Evolutionary conservation across 768 basidiomycete species (phyloP), one percentile per base, ranked within the genome.

Genomic region (Auriscalpium vulgare): DNA sequence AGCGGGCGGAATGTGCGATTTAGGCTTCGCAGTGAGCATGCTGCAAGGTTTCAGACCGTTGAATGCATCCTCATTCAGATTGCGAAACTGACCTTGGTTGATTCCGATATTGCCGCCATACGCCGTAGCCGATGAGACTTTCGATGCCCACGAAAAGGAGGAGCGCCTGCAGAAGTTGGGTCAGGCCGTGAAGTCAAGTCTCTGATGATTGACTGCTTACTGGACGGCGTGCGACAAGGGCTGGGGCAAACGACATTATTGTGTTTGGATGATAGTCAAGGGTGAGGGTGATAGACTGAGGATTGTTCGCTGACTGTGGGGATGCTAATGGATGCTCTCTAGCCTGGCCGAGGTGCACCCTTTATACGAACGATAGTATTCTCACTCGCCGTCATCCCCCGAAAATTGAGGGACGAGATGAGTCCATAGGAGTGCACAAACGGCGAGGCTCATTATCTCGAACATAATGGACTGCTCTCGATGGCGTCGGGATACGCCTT

Each of bases 101-200:
- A 13, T 43, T 55, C 53, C 59, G 51, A 51, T 59, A 67, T 49
- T 65, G 67, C 7, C 40, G 48, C 50, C 57, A 68, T n/a, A 67
- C 63, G 37, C 55, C 62, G 38, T 49, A 56, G 37, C 61, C 58
- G 46, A 66, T 38, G 11, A 60, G 63, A 29, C 62, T 55, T 49
- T 68, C 65, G 14, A 67, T 34, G 19, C 61, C 56, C 14, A 44
- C 58, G 50, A 66, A 68, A 50, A 68, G 62, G 45, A 63, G 21
- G 38, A 68, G 50, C 36, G 65, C 59, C 66, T 68, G 50, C 4
- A 10, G 10, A 49, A 10, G 34, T 0, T 16, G 19, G 17, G 43
- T 40, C 11, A 54, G 23, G 9, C 16, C 17, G 17, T 21, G 17
- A 40, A 17, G 19, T 45, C 8, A 2, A 46, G 17, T 40, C 44